Evolutionary conservation across 2,329 filamentous ascomycete species (phyloP), one percentile per base, ranked within the genome.

Genomic region (Amylocarpus encephaloides): DNA sequence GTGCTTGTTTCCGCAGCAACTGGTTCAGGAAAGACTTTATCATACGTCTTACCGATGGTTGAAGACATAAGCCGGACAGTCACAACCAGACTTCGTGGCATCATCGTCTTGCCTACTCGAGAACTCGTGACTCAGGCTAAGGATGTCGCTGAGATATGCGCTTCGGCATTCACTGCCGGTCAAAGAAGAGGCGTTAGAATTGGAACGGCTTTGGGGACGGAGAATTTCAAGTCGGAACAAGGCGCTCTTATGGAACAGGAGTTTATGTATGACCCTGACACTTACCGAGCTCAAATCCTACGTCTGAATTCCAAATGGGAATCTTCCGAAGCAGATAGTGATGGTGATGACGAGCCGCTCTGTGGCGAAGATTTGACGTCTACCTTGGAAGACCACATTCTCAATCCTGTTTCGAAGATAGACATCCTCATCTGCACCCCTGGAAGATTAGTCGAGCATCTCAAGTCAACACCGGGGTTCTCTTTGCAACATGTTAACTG

Each of bases 371-470:
- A 68, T 46, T 61, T 66, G 32, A 34, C 63, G 58, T 54, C 66
- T 57, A 62, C 66, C 39, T 71, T 85, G 15, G 76, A 77, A 0
- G 75, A 80, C 43, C 82, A 93, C 64, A 73, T 92, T 29, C 74
- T 80, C 32, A 72, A 74, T 26, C 84, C 80, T 64, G 73, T 71
- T 2, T 88, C 88, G 2, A 88, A 85, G 58, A 82, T 95, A 3
- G 91, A 97, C 65, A 79, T 97, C 32, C 76, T 98, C 22, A 86
- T 96, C 45, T 93, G 89, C 66, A 97, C 92, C 0, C 92, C 92
- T 0, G 93, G 93, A 52, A 82, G 92, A 55, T 78, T 97, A 1
- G 89, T 97, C 3, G 92, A 97, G 61, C 92, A 97, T 67, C 77
- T 96, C 45, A 84, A 85, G 56, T 83, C 84, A 52, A 97, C 92